Evolutionary conservation across 1,139 yeast genomes (phyloP).

Genomic region (Yamadazyma mexicana): DNA sequence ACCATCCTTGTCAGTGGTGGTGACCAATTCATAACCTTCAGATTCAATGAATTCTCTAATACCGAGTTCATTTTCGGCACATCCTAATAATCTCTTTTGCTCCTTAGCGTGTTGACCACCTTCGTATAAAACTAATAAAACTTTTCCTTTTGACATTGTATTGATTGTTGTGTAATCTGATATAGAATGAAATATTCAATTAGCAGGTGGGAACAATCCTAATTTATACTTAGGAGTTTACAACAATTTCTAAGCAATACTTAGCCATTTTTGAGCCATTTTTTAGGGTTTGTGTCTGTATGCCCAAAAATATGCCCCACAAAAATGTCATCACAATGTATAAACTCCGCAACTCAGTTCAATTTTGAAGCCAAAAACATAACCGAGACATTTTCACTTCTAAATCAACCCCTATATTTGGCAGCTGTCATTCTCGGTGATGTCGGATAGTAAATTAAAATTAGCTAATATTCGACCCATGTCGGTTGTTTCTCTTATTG

Average conservation of each 20-base stretch:
- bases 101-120: slow-evolving; percentile 60
- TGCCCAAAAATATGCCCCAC: not conserved
- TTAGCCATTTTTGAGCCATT: slow-evolving; percentile 1
- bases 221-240: too few relatives aligned
- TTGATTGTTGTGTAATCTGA: not conserved
- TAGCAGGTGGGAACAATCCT: too few relatives aligned
- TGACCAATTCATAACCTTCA: slow-evolving; percentile 66
- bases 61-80: slow-evolving; percentile 77
- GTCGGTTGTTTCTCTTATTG: not conserved
- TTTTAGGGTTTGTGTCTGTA: not conserved
- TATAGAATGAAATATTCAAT: too few relatives aligned
- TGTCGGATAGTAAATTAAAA: too few relatives aligned
- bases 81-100: slow-evolving; percentile 63
- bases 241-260: too few relatives aligned
- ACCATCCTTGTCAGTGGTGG: slow-evolving; percentile 68
- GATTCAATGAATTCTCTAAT: slow-evolving; percentile 62
- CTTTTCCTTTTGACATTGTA: slow-evolving; percentile 32
- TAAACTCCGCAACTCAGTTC: slow-evolving; percentile 1
- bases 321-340: not conserved
- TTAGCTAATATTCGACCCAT: too few relatives aligned
- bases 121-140: slow-evolving; percentile 56
- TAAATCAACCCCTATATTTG: too few relatives aligned
- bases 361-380: too few relatives aligned
- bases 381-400: not conserved
- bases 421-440: too few relatives aligned